Evolutionary conservation across 768 basidiomycete genomes (phyloP).

Genomic region (Lyophyllum atratum): DNA sequence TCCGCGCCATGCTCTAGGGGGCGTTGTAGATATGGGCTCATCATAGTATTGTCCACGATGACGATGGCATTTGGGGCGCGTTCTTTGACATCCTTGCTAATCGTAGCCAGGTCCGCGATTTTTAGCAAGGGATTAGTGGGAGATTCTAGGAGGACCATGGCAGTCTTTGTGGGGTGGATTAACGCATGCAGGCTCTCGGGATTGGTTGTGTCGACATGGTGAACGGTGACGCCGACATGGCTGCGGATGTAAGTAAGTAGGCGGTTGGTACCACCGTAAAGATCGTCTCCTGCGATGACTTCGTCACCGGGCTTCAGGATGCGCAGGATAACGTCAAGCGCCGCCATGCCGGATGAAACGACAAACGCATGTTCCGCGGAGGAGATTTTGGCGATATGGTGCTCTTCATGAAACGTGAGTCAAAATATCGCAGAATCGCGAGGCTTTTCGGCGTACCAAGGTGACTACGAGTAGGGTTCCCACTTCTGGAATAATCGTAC

Average conservation of each 20-base stretch:
- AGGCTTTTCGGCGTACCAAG: constrained; percentile 58
- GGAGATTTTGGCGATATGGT: constrained; percentile 97
- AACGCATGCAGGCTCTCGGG: constrained; percentile 60
- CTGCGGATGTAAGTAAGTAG: constrained; percentile 86
- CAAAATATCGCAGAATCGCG: constrained; percentile 2
- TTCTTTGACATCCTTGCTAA: constrained; percentile 83
- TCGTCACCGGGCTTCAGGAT: constrained; percentile 95
- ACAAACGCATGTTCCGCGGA: constrained; percentile 88
- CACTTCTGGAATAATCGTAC: constrained; percentile 94
- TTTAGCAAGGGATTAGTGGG: constrained; percentile 98
- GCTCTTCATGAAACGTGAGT: constrained; percentile 56
- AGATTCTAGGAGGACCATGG: constrained; percentile 96
- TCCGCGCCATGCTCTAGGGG: constrained; percentile 96
- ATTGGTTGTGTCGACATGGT: constrained; percentile 92
- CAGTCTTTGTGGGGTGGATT: constrained; percentile 72
- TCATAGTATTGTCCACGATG: constrained; percentile 99
- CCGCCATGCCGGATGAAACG: constrained; percentile 98
- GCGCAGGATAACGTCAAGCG: constrained; percentile 92
- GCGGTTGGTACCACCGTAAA: constrained; percentile 98
- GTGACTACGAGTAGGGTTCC: constrained; percentile 95
- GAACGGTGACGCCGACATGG: constrained; percentile 86
- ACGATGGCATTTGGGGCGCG: constrained; percentile 78
- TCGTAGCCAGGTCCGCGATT: constrained; percentile 85
- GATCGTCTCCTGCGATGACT: constrained; percentile 93
- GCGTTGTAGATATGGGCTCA: constrained; percentile 96